phyloP scores from a whole-genome alignment of 768 basidiomycete species.

The Pulveroboletus sp. region DNA sequence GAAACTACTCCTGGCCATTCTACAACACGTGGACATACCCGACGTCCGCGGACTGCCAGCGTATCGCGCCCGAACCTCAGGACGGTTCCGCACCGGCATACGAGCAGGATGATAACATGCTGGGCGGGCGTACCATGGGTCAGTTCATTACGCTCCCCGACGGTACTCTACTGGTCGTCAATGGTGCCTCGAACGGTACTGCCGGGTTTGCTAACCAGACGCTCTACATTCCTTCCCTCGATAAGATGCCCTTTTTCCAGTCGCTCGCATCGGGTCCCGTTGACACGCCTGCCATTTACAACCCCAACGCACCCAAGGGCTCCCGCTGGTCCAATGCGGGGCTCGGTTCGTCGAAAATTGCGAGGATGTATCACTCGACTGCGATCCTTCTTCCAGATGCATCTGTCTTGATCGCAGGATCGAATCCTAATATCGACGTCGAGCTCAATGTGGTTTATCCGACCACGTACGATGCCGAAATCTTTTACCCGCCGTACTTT shows the following conservation, averaged over 20 bases:
- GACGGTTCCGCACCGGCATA: conserved; percentile 61
- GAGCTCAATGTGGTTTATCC: conserved; percentile 58
- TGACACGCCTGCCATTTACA: conserved; percentile 76
- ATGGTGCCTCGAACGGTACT: conserved; percentile 81
- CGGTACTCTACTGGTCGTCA: conserved; percentile 72
- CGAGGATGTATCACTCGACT: conserved; percentile 87
- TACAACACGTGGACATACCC: conserved; percentile 72
- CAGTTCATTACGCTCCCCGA: conserved; percentile 84
- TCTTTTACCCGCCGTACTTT: conserved; percentile 93
- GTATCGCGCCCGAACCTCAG: conserved; percentile 80
- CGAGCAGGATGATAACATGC: conserved; percentile 69
- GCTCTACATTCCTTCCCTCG: conserved; percentile 36
- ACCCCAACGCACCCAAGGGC: conserved; percentile 68
- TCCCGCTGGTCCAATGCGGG: conserved; percentile 69
- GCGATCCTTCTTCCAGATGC: conserved; percentile 87
- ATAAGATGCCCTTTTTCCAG: conserved; percentile 62
- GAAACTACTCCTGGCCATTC: conserved; percentile 69
- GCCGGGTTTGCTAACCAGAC: conserved; percentile 74
- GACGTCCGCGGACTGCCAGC: conserved; percentile 68
- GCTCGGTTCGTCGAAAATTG: conserved; percentile 54
- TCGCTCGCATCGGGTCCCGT: conserved; percentile 79
- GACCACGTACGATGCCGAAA: conserved; percentile 77
- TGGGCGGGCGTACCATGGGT: conserved; percentile 81
- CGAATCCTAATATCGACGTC: conserved; percentile 89
- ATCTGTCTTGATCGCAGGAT: conserved; percentile 84